Base-by-base conservation (phyloP, 768 basidiomycete species). In the Hericium rajendrae region DNA sequence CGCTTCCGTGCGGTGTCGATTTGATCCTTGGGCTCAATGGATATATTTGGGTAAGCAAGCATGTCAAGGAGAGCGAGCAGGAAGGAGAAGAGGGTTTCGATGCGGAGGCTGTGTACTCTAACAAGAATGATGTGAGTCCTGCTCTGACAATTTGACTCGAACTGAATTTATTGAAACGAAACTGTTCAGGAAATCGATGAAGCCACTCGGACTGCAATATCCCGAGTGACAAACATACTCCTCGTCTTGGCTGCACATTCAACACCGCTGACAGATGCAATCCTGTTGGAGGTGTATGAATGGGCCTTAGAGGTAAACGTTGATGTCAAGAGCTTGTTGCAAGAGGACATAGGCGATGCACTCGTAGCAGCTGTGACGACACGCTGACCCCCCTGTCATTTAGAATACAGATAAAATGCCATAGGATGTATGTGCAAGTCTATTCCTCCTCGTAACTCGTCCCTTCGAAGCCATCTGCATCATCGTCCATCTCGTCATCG, bases 21-120 rank as follows among this genome's bases (percentile, higher is more conserved):
- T 75, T 98, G 55, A 97, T 99, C 56, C 78, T 99, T 16, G 95
- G 94, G 2, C 71, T 98, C 54, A 99, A 99, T 69, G 97, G 97
- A 5, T 97, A 90, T 70, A 86, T 98, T 53, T 99, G 97, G 97
- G 85, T 97, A 55, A 88, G 85, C 69, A 93, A 91, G 68, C 92
- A 92, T 61, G 80, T 86, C 60, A 85, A 85, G 63, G 81, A 84
- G 59, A 83, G 74, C 60, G 84, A 88, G 58, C 84, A 85, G 63
- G 88, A 86, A 65, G 93, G 89, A 2, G 91, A 92, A 66, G 88
- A 93, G 64, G 93, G 92, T 0, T 94, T 95, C 68, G 94, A 95
- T 68, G 88, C 92, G 0, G 91, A 95, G 68, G 92, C 91, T 1
- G 94, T 98, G 13, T 98, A 97, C 70, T 93, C 90, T 28, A 93